Conservation (phyloP, 2,329 filamentous ascomycete species). For the Ophiocordyceps camponoti-saundersi region DNA sequence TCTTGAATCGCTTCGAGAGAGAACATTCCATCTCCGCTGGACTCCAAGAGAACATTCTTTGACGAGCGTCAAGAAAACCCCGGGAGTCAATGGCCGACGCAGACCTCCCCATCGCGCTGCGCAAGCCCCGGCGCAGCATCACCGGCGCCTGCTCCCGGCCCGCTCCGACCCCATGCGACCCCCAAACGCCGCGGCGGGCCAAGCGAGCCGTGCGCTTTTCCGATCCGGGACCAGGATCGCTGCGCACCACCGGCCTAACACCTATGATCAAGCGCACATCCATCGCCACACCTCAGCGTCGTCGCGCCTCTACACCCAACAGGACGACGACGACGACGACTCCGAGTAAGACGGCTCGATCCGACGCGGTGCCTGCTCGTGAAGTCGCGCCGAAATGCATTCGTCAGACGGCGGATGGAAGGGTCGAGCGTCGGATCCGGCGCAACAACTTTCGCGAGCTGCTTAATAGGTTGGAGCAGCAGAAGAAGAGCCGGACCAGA, state of each 20-base stretch:
- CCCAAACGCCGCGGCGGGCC: slow-evolving; percentile 13
- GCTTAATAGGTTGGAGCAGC: slow-evolving; percentile 32
- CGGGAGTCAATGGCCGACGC: slow-evolving; percentile 16
- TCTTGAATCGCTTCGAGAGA: neutral
- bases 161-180: slow-evolving; percentile 6
- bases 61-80: neutral
- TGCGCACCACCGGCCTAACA: slow-evolving; percentile 32
- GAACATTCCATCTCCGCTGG: slow-evolving; percentile 1
- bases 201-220: slow-evolving; percentile 42
- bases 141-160: slow-evolving; percentile 10
- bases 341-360: neutral
- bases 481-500: slow-evolving; percentile 23
- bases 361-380: slow-evolving; percentile 10
- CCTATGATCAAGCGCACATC: slow-evolving; percentile 38
- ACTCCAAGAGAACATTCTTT: neutral
- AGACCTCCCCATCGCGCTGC: slow-evolving; percentile 36
- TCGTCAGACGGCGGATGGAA: slow-evolving; percentile 37
- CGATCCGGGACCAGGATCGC: slow-evolving; percentile 27
- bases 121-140: slow-evolving; percentile 32
- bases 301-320: slow-evolving; percentile 28
- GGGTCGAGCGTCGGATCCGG: slow-evolving; percentile 37
- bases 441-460: slow-evolving; percentile 41
- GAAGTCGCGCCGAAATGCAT: slow-evolving; percentile 16
- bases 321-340: slow-evolving; percentile 1
- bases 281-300: slow-evolving; percentile 20